phyloP scores from a whole-genome alignment of 345 rosid genomes.

The Eucalyptus viminalis region DNA sequence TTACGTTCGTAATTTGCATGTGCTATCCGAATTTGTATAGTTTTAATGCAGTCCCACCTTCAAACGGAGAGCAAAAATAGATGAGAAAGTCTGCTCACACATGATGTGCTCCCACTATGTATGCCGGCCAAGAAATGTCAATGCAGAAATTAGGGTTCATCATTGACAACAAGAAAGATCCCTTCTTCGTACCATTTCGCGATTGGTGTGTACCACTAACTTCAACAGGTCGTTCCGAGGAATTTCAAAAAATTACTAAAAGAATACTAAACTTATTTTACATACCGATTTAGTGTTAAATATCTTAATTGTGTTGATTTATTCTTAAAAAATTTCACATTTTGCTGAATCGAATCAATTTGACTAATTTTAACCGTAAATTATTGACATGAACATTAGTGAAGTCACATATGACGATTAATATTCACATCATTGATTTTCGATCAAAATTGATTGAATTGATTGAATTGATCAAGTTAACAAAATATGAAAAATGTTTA shows the following conservation, averaged over 20 bases:
- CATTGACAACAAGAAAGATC: neutral
- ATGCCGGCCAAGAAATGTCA: neutral
- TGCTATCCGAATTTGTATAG: neutral
- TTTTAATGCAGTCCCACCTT: neutral
- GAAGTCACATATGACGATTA: too few species aligned
- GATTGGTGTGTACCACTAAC: neutral
- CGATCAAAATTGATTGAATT: rapidly evolving
- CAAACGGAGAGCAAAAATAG: neutral
- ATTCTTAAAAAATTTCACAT: too few species aligned
- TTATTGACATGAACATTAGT: too few species aligned
- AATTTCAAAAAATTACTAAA: neutral
- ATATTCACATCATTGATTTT: too few species aligned
- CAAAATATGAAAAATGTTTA: too few species aligned
- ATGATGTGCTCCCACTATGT: neutral
- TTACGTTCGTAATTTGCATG: neutral
- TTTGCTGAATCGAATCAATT: rapidly evolving
- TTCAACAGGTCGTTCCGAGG: neutral
- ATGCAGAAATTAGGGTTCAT: neutral
- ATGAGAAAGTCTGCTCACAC: neutral
- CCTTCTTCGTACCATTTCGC: neutral
- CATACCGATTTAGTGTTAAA: too few species aligned
- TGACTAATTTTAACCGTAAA: too few species aligned
- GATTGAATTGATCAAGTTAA: rapidly evolving
- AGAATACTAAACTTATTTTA: too few species aligned
- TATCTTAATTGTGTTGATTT: too few species aligned